These are phyloP conservation scores for Chlamydomonas sp. DNA, from an alignment of 139 green algal species.

Conservation along the genomic window DNA sequence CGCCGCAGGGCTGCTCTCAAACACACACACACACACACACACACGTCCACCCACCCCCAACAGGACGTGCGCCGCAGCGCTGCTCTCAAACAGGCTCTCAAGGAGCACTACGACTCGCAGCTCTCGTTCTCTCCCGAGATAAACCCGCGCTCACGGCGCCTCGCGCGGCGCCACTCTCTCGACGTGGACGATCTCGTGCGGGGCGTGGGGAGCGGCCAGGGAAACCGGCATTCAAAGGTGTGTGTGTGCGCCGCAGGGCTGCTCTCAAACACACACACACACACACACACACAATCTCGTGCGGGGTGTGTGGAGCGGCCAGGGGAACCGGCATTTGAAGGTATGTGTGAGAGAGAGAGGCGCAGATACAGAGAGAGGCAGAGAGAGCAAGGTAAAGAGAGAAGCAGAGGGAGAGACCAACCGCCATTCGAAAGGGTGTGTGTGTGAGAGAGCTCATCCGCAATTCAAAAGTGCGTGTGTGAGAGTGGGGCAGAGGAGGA, in stretches of 20 bases:
- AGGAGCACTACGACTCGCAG: slow-evolving; percentile 37
- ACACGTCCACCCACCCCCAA: slow-evolving; percentile 10
- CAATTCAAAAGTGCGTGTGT: not conserved
- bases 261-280: too few relatives aligned
- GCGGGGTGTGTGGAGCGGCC: not conserved
- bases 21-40: too few relatives aligned
- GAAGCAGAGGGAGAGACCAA: not conserved
- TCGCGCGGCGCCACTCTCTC: slow-evolving; percentile 15
- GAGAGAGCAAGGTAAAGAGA: not conserved
- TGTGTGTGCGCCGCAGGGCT: too few relatives aligned
- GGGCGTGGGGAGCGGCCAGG: not conserved
- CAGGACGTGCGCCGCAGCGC: slow-evolving; percentile 28
- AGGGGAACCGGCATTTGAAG: not conserved
- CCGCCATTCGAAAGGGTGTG: not conserved
- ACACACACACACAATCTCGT: slow-evolving; percentile 12
- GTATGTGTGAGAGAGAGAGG: too few relatives aligned
- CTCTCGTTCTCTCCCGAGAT: slow-evolving; percentile 32
- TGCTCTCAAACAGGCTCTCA: slow-evolving; percentile 28
- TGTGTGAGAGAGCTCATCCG: not conserved
- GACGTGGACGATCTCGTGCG: slow-evolving; percentile 21
- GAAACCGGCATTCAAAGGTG: not conserved
- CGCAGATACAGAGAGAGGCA: too few relatives aligned
- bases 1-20: too few relatives aligned
- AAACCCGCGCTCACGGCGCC: slow-evolving; percentile 17
- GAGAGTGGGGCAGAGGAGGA: not conserved